Evolutionary conservation across 2,329 filamentous ascomycete species (phyloP), one percentile per base, ranked within the genome.

Genomic region (Didymella arachidicola): DNA sequence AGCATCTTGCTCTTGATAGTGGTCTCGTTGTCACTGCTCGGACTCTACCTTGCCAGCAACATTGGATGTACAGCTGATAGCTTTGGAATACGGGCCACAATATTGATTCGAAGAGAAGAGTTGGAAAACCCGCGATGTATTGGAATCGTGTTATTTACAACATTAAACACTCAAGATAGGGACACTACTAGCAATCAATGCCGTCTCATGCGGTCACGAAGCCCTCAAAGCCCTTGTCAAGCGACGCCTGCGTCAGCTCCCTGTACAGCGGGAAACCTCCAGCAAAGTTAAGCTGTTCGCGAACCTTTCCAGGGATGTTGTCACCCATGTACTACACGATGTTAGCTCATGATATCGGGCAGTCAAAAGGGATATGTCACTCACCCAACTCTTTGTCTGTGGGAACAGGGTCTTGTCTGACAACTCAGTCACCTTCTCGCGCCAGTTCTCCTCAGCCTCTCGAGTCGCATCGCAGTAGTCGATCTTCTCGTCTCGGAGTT

Each of bases 231-330:
- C 70, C 74, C 36, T 74, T 73, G 34, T 80, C 71, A 47, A 80
- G 65, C 53, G 70, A 72, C 39, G 68, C 73, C 45, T 78, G 69
- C 53, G 75, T 77, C 62, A 79, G 69, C 59, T 76, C 70, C 59
- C 75, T 73, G 41, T 81, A 81, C 60, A 74, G 26, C 1, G 76
- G 76, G 43, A 79, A 71, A 0, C 79, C 80, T 7, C 79, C 79
- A 10, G 78, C 72, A 64, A 75, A 82, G 46, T 76, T 81, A 47
- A 82, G 66, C 56, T 79, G 79, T 68, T 81, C 80, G 16, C 77
- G 72, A 11, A 74, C 69, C 71, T 81, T 81, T 12, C 80, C 80
- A 1, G 80, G 79, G 10, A 82, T 72, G 43, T 81, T 82, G 12
- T 77, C 77, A 7, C 76, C 76, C 77, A 78, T 79, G 49, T 81